A percentile compares a stretch with the other conserved stretches of the same genome.
Evolutionary conservation across 352 stramenopile genomes (phyloP).

Genomic region (Pythium insidiosum): DNA sequence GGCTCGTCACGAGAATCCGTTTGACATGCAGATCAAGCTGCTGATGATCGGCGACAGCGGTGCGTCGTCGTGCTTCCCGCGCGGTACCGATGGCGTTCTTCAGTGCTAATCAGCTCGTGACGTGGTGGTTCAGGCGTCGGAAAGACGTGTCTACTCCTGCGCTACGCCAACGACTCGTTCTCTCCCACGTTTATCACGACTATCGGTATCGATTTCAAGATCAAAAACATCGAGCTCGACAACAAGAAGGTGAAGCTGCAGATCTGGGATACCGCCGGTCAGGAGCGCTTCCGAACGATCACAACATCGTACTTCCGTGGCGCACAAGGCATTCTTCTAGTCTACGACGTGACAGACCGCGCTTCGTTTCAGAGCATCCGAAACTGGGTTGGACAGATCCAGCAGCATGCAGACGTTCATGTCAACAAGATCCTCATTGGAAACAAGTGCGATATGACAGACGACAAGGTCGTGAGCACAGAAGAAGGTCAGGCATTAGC

Average conservation of each 20-base stretch:
- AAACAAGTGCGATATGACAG: conserved; percentile 99
- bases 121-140: conserved; percentile 55
- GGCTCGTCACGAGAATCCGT: conserved; percentile 88
- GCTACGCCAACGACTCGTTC: conserved; percentile 88
- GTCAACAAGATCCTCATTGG: conserved; percentile 99
- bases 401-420: conserved; percentile 97
- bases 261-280: conserved; percentile 98
- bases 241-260: conserved; percentile 98
- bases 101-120: neutral
- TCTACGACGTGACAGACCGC: conserved; percentile 98
- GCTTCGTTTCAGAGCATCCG: conserved; percentile 96
- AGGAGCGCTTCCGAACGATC: conserved; percentile 99
- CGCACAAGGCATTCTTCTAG: conserved; percentile 97
- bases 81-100: neutral
- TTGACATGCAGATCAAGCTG: conserved; percentile 98
- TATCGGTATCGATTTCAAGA: conserved; percentile 89
- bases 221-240: conserved; percentile 91
- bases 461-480: conserved; percentile 94
- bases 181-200: conserved; percentile 88
- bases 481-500: conserved; percentile 93
- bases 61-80: conserved; percentile 27
- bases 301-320: conserved; percentile 99
- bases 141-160: conserved; percentile 84
- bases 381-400: conserved; percentile 97
- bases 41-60: conserved; percentile 96